Percentiles rank a stretch among this genome's conserved stretches.
These are phyloP conservation scores for Neofusicoccum cordaticola DNA, from an alignment of 2,329 filamentous ascomycete genomes.

Conservation along the genomic window DNA sequence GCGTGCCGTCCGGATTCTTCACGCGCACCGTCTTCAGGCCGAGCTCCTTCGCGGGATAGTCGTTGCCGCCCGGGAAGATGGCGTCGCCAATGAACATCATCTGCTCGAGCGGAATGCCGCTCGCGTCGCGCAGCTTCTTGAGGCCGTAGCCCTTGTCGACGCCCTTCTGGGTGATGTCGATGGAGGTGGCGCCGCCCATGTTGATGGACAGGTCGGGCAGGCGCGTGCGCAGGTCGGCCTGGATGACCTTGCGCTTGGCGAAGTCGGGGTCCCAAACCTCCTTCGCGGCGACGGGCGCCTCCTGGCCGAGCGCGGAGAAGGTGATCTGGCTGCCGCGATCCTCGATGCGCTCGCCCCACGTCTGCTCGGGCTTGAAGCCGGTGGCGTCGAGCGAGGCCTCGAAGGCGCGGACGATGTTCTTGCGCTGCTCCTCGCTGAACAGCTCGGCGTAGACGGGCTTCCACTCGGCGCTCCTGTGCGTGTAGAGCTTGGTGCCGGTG, in stretches of 20 bases:
- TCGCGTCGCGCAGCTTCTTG: slow-evolving; percentile 26
- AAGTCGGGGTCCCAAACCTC: slow-evolving; percentile 41
- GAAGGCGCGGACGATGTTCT: slow-evolving; percentile 35
- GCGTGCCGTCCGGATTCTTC: slow-evolving; percentile 25
- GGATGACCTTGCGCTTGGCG: slow-evolving; percentile 40
- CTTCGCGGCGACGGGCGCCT: slow-evolving; percentile 38
- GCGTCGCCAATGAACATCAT: slow-evolving; percentile 45
- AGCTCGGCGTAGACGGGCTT: slow-evolving; percentile 38
- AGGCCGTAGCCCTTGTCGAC: slow-evolving; percentile 38
- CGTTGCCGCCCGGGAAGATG: slow-evolving; percentile 42
- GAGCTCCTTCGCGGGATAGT: slow-evolving; percentile 37
- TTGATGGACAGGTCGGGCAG: slow-evolving; percentile 41
- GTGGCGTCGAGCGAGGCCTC: slow-evolving; percentile 36
- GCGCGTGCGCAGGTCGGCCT: slow-evolving; percentile 34
- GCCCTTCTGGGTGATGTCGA: slow-evolving; percentile 40
- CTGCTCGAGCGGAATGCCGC: slow-evolving; percentile 35
- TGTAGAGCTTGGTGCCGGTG: slow-evolving; percentile 43
- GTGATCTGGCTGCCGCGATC: slow-evolving; percentile 45
- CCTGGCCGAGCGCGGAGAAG: slow-evolving; percentile 42
- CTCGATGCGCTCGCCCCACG: slow-evolving; percentile 42
- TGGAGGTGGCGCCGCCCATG: slow-evolving; percentile 42
- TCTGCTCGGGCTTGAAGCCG: slow-evolving; percentile 38
- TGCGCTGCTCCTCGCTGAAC: slow-evolving; percentile 31
- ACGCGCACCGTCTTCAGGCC: slow-evolving; percentile 27
- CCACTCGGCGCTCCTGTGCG: slow-evolving; percentile 30